phyloP scores from a whole-genome alignment of 1,284 basidiomycete species.

The Irpex sp. region DNA sequence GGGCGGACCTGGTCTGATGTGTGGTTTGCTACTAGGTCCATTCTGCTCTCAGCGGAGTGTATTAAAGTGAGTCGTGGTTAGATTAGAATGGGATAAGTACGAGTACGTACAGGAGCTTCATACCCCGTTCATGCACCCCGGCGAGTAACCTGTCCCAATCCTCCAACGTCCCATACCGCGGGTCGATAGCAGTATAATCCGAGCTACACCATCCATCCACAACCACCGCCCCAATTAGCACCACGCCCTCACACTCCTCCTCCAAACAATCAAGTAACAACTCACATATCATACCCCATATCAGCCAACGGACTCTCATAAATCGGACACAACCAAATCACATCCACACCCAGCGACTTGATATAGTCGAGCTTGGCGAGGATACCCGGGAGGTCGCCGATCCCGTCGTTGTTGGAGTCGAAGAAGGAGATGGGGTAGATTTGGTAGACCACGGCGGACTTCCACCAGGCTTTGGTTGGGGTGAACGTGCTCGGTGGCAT shows the following conservation, averaged over 20 bases:
- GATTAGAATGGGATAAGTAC: too few relatives aligned
- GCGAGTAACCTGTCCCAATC: slow-evolving; percentile 68
- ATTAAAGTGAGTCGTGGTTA: too few relatives aligned
- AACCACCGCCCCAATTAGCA: not conserved
- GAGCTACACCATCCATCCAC: slow-evolving; percentile 34
- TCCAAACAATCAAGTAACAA: too few relatives aligned
- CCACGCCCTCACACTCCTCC: too few relatives aligned
- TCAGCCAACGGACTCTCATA: slow-evolving; percentile 68
- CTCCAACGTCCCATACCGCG: slow-evolving; percentile 67
- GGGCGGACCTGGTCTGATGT: slow-evolving; percentile 66
- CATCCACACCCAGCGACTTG: slow-evolving; percentile 65
- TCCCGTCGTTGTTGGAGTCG: slow-evolving; percentile 72
- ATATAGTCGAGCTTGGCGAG: slow-evolving; percentile 66
- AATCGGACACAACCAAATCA: slow-evolving; percentile 75
- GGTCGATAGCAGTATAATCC: slow-evolving; percentile 73
- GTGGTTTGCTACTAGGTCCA: slow-evolving; percentile 84
- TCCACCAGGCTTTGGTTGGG: slow-evolving; percentile 53
- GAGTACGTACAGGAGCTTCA: slow-evolving; percentile 62
- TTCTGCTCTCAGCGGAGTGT: slow-evolving; percentile 32
- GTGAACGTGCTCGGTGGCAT: not conserved
- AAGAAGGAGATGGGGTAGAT: slow-evolving; percentile 77
- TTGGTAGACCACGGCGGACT: slow-evolving; percentile 63
- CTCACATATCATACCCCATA: slow-evolving; percentile 73
- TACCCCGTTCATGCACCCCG: slow-evolving; percentile 58
- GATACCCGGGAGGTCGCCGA: slow-evolving; percentile 75